Conservation (phyloP, 345 rosid species). For the Brassica carinata region DNA sequence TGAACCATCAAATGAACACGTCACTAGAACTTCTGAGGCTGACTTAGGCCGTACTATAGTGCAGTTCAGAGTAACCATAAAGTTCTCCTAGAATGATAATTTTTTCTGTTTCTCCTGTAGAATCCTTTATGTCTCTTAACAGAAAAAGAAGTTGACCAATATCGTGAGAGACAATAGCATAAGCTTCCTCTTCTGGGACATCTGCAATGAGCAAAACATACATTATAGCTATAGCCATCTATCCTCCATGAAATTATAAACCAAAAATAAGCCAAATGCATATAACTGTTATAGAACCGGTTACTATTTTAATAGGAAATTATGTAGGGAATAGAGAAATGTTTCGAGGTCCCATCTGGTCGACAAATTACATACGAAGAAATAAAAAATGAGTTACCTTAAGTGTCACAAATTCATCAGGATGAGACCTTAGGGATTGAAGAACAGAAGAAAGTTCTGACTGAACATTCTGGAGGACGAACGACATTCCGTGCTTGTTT, state of each 20-base stretch:
- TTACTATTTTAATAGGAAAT: constrained; percentile 3
- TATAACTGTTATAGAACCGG: constrained; percentile 9
- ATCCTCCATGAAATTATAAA: constrained; percentile 58
- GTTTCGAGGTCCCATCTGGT: not conserved
- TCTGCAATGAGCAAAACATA: constrained; percentile 36
- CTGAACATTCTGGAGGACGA: constrained; percentile 58
- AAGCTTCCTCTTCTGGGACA: constrained; percentile 1
- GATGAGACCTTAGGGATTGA: constrained; percentile 54
- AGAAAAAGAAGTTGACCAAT: constrained; percentile 15
- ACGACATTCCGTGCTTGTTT: not conserved
- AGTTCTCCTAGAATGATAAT: constrained; percentile 61
- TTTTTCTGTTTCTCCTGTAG: constrained; percentile 71
- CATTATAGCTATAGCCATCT: constrained; percentile 80
- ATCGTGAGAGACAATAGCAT: constrained; percentile 6
- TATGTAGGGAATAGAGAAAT: not conserved
- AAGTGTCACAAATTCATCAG: constrained; percentile 41
- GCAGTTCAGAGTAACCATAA: constrained; percentile 62
- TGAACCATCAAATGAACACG: constrained; percentile 84
- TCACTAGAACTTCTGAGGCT: constrained; percentile 76
- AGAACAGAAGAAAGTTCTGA: constrained; percentile 79
- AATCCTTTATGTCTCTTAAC: constrained; percentile 76
- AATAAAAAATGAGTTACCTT: constrained; percentile 39
- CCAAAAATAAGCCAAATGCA: constrained; percentile 15
- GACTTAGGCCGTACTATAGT: constrained; percentile 78
- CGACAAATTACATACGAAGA: not conserved